Evolutionary conservation across 2,329 filamentous ascomycete genomes (phyloP).

Genomic region (Ophidiomyces ophidiicola): DNA sequence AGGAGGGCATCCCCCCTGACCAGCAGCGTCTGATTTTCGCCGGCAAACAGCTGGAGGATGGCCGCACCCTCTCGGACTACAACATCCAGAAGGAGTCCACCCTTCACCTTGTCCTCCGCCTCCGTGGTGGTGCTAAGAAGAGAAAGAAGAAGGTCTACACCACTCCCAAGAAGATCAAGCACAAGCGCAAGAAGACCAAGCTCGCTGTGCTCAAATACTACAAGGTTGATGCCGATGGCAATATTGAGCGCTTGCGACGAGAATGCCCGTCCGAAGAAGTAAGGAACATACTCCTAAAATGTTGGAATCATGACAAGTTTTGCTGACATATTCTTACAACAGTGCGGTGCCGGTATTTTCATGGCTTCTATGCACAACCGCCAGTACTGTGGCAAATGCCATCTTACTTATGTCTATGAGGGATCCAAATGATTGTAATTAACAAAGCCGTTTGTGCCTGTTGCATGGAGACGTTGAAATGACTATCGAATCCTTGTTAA

Average conservation of each 20-base stretch:
- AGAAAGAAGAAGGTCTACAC: slow-evolving; percentile 99
- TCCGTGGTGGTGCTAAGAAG: slow-evolving; percentile 99
- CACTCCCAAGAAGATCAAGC: slow-evolving; percentile 99
- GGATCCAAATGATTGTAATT: slow-evolving; percentile 41
- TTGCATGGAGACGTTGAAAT: slow-evolving; percentile 1
- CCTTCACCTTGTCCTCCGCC: slow-evolving; percentile 92
- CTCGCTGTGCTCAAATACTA: slow-evolving; percentile 99
- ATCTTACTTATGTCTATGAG: slow-evolving; percentile 60
- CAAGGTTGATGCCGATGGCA: slow-evolving; percentile 99
- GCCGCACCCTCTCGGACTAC: slow-evolving; percentile 98
- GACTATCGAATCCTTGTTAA: slow-evolving; percentile 1
- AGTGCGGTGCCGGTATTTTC: slow-evolving; percentile 99
- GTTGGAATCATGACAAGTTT: not conserved
- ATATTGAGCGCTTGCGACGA: slow-evolving; percentile 97
- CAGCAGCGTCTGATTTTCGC: slow-evolving; percentile 99
- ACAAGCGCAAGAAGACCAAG: slow-evolving; percentile 99
- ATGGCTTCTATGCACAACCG: slow-evolving; percentile 99
- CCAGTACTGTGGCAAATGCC: slow-evolving; percentile 79
- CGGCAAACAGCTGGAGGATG: slow-evolving; percentile 99
- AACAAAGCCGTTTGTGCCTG: not conserved
- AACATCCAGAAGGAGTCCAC: slow-evolving; percentile 99
- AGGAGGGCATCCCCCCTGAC: slow-evolving; percentile 98
- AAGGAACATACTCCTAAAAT: slow-evolving; percentile 33
- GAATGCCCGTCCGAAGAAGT: slow-evolving; percentile 91
- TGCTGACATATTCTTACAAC: slow-evolving; percentile 22